Conservation (phyloP, 306 rosid genomes). For the Morella rubra region DNA sequence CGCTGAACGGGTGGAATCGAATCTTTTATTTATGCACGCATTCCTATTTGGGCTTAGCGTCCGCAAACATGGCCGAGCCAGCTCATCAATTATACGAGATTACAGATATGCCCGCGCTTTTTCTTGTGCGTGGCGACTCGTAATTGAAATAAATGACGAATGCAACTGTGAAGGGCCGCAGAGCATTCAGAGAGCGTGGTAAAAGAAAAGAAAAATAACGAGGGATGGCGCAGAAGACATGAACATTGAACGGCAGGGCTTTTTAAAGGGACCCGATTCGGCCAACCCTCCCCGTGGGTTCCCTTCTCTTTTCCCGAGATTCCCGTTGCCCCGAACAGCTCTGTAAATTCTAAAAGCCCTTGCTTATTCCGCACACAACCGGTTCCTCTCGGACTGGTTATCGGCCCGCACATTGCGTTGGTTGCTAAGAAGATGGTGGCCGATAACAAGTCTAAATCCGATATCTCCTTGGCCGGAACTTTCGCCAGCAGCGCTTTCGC, state of each 20-base stretch:
- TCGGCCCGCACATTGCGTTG: not conserved
- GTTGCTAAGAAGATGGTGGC: constrained; percentile 51
- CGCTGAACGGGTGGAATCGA: no score
- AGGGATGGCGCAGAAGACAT: no score
- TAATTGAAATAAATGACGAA: no score
- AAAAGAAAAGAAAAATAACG: no score
- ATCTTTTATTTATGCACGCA: no score
- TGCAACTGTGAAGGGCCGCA: no score
- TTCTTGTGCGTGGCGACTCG: no score
- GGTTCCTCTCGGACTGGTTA: not conserved
- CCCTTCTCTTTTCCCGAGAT: constrained; percentile 25
- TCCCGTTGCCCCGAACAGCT: not conserved
- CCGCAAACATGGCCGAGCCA: no score
- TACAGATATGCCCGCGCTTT: no score
- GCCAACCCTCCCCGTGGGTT: not conserved
- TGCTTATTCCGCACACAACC: not conserved
- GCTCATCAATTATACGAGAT: no score
- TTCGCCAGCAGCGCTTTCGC: constrained; percentile 75
- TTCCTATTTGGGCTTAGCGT: no score
- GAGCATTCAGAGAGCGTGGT: not conserved
- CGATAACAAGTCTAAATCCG: constrained; percentile 53
- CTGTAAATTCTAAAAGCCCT: no score
- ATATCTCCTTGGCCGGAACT: constrained; percentile 66
- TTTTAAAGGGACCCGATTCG: not conserved
- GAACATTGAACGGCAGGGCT: not conserved